A percentile compares a stretch with the other conserved stretches of the same genome.
Evolutionary conservation across 2,329 filamentous ascomycete genomes (phyloP).

Genomic region (Neonectria hederae): DNA sequence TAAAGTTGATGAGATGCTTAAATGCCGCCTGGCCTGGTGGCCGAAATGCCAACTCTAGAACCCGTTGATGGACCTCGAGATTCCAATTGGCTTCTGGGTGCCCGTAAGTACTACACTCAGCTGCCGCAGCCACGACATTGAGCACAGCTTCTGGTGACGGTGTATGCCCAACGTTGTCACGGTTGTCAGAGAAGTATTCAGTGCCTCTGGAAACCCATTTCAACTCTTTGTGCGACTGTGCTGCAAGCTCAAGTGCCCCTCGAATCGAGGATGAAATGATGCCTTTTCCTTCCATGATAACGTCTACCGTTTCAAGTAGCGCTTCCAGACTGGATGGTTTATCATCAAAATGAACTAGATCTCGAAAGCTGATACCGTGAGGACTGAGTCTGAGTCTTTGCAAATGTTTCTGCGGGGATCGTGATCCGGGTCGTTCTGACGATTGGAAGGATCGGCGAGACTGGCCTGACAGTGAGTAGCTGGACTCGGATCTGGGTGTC

Average conservation of each 20-base stretch:
- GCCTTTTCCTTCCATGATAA: conserved; percentile 10
- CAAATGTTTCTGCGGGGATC: conserved; percentile 14
- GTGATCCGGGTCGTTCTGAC: neutral
- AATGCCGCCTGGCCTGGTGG: neutral
- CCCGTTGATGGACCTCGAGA: conserved; percentile 16
- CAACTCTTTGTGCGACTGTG: neutral
- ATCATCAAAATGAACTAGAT: conserved; percentile 5
- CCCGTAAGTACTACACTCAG: conserved; percentile 12
- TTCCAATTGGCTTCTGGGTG: conserved; percentile 24
- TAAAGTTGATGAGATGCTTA: conserved; percentile 24
- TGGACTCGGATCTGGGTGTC: conserved; percentile 14
- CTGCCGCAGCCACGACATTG: conserved; percentile 6
- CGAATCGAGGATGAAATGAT: neutral
- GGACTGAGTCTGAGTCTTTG: conserved; percentile 3
- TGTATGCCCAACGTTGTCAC: conserved; percentile 17
- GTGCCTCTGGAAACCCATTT: conserved; percentile 1
- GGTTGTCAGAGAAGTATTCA: conserved; percentile 8
- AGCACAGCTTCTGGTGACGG: conserved; percentile 13
- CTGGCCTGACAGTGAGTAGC: conserved; percentile 14
- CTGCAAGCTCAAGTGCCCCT: neutral
- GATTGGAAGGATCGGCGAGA: neutral
- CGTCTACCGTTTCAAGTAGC: conserved; percentile 1
- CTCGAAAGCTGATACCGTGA: conserved; percentile 5
- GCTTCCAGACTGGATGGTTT: neutral
- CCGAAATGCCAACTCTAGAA: conserved; percentile 23